These are phyloP conservation scores for Reutealis trisperma DNA, from an alignment of 345 rosid genomes.

Conservation along the genomic window DNA sequence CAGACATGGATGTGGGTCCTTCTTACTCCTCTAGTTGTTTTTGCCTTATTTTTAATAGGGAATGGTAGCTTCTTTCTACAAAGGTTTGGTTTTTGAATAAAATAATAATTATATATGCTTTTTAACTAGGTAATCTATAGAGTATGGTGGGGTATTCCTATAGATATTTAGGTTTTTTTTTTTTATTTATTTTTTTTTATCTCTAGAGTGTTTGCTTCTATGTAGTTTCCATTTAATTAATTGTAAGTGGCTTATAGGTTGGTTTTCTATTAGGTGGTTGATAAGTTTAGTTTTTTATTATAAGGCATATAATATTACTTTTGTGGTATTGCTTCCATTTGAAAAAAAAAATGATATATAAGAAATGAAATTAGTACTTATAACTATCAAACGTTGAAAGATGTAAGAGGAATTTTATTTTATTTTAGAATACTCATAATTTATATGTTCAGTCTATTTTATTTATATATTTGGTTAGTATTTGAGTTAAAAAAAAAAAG, in stretches of 20 bases:
- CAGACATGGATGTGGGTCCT: constrained; percentile 81
- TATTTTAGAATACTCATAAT: too few relatives aligned
- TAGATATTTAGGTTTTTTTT: neutral
- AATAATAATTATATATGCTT: too few relatives aligned
- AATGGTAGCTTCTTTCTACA: constrained; percentile 35
- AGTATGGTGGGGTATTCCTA: constrained; percentile 1
- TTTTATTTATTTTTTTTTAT: neutral
- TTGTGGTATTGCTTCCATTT: neutral
- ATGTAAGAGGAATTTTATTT: too few relatives aligned
- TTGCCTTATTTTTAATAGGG: constrained; percentile 61
- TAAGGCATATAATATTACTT: neutral
- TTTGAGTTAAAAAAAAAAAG: too few relatives aligned
- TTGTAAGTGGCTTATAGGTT: neutral
- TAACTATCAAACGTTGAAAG: too few relatives aligned
- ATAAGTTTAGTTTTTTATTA: neutral
- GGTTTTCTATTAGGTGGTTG: neutral
- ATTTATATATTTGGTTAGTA: too few relatives aligned
- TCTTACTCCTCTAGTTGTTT: constrained; percentile 27
- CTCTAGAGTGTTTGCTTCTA: neutral
- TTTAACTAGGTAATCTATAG: constrained; percentile 6
- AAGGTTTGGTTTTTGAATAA: constrained; percentile 15
- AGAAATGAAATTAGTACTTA: neutral
- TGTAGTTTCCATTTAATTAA: neutral
- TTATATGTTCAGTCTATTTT: too few relatives aligned
- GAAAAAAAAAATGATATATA: neutral